phyloP scores from a whole-genome alignment of 176 grass and related monocot species.

The Oropetium thomaeum region DNA sequence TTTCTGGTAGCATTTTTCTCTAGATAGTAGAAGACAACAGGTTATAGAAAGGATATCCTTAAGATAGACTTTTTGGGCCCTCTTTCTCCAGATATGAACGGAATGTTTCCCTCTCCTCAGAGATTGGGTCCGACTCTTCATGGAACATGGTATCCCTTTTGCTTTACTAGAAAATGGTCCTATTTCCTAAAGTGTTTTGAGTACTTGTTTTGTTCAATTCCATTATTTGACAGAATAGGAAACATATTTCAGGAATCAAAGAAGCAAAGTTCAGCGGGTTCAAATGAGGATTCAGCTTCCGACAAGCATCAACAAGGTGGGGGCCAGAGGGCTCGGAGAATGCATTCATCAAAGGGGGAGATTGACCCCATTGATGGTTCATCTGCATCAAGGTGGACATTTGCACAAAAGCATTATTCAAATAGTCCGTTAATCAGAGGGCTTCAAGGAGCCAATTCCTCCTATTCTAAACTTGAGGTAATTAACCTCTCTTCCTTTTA shows the following conservation, averaged over 20 bases:
- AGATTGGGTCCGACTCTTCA: slow-evolving; percentile 18
- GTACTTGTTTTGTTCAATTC: slow-evolving; percentile 25
- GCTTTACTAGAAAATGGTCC: neutral
- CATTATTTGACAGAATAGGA: slow-evolving; percentile 2
- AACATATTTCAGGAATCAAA: slow-evolving; percentile 38
- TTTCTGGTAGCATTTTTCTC: neutral
- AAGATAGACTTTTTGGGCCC: neutral
- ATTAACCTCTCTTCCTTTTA: neutral
- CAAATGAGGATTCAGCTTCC: neutral
- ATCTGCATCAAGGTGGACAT: slow-evolving; percentile 31
- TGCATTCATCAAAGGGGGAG: slow-evolving; percentile 28
- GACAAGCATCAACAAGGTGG: slow-evolving; percentile 27
- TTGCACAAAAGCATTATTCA: slow-evolving; percentile 43
- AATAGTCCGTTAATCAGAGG: slow-evolving; percentile 23
- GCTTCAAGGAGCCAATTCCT: slow-evolving; percentile 20
- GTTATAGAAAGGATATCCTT: neutral
- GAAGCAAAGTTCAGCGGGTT: slow-evolving; percentile 25
- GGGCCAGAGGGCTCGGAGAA: slow-evolving; percentile 36
- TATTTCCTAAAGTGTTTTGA: neutral
- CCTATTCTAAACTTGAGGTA: slow-evolving; percentile 53
- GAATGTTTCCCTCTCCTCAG: slow-evolving; percentile 14
- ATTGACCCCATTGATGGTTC: slow-evolving; percentile 31
- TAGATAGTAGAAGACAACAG: neutral
- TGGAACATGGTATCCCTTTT: slow-evolving; percentile 22
- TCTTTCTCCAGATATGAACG: slow-evolving; percentile 42